phyloP scores from a whole-genome alignment of 176 grass and related monocot genomes.

The Bromus sterilis region DNA sequence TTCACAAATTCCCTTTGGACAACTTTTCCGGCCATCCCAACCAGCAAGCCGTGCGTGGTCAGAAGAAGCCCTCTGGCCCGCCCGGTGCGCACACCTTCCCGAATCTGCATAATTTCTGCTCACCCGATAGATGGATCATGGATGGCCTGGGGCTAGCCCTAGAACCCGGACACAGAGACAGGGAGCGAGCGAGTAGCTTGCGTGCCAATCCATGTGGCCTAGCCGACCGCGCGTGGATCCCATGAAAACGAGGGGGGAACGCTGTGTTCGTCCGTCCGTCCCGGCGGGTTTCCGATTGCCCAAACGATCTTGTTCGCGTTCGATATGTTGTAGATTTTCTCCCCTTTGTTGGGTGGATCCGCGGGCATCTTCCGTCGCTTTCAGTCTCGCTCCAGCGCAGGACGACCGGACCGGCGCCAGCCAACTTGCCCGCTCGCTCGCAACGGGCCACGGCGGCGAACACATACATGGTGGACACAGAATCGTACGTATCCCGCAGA shows the following conservation, averaged over 20 bases:
- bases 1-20: background rate
- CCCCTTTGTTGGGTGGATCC: background rate
- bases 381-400: background rate
- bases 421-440: background rate
- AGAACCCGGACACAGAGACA: background rate
- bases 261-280: background rate
- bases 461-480: background rate
- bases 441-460: too few species aligned
- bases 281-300: background rate
- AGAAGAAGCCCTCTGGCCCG: background rate
- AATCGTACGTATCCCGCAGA: background rate
- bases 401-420: background rate
- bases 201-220: background rate
- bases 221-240: background rate
- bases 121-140: background rate
- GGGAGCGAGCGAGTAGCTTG: background rate
- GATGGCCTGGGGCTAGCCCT: too few species aligned
- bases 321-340: background rate
- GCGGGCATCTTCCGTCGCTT: slow-evolving; percentile 7
- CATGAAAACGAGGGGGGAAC: background rate
- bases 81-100: background rate
- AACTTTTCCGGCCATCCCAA: background rate
- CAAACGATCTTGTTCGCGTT: background rate
- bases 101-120: background rate
- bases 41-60: background rate